Percentiles rank a stretch among this genome's conserved stretches.
phyloP scores from a whole-genome alignment of 1,284 basidiomycete genomes.

The Trichosporon coremiiforme region DNA sequence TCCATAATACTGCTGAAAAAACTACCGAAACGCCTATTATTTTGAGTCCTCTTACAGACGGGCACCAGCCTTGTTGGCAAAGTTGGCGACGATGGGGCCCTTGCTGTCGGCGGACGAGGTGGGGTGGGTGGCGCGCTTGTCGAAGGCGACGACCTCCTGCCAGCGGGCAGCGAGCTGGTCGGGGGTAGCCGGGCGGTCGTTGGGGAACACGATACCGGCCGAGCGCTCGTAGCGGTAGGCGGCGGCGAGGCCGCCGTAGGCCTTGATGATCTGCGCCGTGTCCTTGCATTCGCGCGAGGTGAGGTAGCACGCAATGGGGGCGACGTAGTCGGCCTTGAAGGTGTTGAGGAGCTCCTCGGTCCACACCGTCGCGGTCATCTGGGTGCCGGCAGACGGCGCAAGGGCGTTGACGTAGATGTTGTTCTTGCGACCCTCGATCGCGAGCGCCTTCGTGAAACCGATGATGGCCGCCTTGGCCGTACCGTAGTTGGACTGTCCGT shows the following conservation, averaged over 20 bases:
- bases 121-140: slow-evolving; percentile 77
- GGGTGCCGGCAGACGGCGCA: slow-evolving; percentile 86
- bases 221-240: slow-evolving; percentile 92
- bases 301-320: slow-evolving; percentile 87
- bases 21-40: slow-evolving; percentile 7
- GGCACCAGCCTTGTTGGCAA: not conserved
- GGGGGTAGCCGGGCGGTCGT: slow-evolving; percentile 70
- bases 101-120: slow-evolving; percentile 42
- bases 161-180: slow-evolving; percentile 79
- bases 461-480: slow-evolving; percentile 93
- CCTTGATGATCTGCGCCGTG: slow-evolving; percentile 80
- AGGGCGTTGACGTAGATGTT: slow-evolving; percentile 86
- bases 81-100: slow-evolving; percentile 8
- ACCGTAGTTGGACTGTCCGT: slow-evolving; percentile 83
- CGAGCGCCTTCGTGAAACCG: slow-evolving; percentile 84
- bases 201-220: slow-evolving; percentile 74
- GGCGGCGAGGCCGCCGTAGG: slow-evolving; percentile 89
- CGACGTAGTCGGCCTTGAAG: slow-evolving; percentile 77
- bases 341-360: slow-evolving; percentile 88
- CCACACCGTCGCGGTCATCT: slow-evolving; percentile 88
- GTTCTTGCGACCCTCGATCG: slow-evolving; percentile 90
- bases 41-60: slow-evolving; percentile 1
- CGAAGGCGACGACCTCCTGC: slow-evolving; percentile 79
- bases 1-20: slow-evolving; percentile 15
- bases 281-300: slow-evolving; percentile 76